Conservation (phyloP, 2,329 filamentous ascomycete species). For the Neoascochyta sp. region DNA sequence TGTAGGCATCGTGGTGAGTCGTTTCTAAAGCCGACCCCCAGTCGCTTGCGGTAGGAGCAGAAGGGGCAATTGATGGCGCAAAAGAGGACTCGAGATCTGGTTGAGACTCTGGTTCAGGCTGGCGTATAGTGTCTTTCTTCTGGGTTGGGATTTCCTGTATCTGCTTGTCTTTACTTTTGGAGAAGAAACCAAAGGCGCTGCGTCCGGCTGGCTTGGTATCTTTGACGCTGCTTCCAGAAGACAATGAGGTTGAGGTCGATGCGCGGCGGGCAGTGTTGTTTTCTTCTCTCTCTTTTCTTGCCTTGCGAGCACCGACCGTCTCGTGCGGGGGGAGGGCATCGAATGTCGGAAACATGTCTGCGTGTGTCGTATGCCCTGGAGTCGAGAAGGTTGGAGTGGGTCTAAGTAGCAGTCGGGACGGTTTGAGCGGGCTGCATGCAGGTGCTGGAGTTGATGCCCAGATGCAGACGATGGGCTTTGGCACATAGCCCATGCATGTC, state of each 20-base stretch:
- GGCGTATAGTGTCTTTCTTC: too few species aligned
- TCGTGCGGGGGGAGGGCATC: constrained; percentile 25
- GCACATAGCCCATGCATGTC: too few species aligned
- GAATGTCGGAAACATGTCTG: constrained; percentile 27
- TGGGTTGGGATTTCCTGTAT: constrained; percentile 25
- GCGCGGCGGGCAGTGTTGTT: constrained; percentile 15
- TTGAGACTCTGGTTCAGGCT: too few species aligned
- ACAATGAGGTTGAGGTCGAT: constrained; percentile 20
- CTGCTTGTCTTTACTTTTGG: constrained; percentile 20
- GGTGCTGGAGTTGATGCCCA: too few species aligned
- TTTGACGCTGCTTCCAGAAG: constrained; percentile 18
- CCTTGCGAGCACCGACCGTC: constrained; percentile 24
- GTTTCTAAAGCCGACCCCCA: too few species aligned
- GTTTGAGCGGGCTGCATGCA: too few species aligned
- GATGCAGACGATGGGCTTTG: too few species aligned
- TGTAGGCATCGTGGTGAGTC: too few species aligned
- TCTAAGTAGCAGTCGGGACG: neutral
- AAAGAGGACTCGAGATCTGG: too few species aligned
- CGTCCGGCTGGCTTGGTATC: constrained; percentile 11
- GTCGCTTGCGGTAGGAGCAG: too few species aligned
- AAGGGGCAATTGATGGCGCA: too few species aligned
- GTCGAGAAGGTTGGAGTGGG: neutral
- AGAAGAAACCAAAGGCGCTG: constrained; percentile 16
- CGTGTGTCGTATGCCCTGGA: too few species aligned
- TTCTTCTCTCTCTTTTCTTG: constrained; percentile 19